phyloP scores from a whole-genome alignment of 176 grass and related monocot species.

The Melocanna baccifera region DNA sequence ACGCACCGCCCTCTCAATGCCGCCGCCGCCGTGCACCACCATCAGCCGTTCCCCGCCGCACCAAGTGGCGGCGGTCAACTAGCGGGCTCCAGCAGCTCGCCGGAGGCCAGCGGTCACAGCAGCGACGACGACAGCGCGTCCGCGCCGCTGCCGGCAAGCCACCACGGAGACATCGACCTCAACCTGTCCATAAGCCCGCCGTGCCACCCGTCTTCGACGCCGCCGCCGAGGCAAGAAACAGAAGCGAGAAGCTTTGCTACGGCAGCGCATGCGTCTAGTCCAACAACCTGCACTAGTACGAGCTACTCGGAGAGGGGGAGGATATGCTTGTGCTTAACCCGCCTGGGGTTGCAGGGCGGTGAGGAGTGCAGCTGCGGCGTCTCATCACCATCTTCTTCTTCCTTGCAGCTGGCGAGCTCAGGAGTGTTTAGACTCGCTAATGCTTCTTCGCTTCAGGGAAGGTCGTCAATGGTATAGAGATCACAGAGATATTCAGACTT shows the following conservation, averaged over 20 bases:
- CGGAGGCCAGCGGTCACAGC: conserved; percentile 20
- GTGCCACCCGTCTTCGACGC: conserved; percentile 24
- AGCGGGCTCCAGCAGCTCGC: conserved; percentile 15
- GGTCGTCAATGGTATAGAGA: conserved; percentile 24
- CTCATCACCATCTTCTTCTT: background rate
- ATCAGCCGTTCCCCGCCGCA: background rate
- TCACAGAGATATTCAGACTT: background rate
- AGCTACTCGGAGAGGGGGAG: conserved; percentile 21
- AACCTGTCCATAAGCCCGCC: conserved; percentile 67
- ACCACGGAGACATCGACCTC: conserved; percentile 50
- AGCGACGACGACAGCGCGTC: conserved; percentile 22
- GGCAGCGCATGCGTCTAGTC: background rate
- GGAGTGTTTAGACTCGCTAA: conserved; percentile 19
- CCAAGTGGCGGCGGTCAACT: background rate
- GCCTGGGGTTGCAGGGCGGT: conserved; percentile 33
- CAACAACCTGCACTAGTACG: background rate
- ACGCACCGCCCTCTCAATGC: conserved; percentile 55
- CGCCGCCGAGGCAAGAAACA: background rate
- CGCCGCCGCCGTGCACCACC: background rate
- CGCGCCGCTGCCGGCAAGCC: background rate
- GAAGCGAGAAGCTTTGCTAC: background rate
- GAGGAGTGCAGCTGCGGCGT: conserved; percentile 40
- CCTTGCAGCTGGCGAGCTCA: conserved; percentile 2
- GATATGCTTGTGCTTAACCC: conserved; percentile 50
- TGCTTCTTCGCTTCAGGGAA: conserved; percentile 25